Conservation (phyloP, 2,329 filamentous ascomycete species). For the Tolypocladium inflatum region DNA sequence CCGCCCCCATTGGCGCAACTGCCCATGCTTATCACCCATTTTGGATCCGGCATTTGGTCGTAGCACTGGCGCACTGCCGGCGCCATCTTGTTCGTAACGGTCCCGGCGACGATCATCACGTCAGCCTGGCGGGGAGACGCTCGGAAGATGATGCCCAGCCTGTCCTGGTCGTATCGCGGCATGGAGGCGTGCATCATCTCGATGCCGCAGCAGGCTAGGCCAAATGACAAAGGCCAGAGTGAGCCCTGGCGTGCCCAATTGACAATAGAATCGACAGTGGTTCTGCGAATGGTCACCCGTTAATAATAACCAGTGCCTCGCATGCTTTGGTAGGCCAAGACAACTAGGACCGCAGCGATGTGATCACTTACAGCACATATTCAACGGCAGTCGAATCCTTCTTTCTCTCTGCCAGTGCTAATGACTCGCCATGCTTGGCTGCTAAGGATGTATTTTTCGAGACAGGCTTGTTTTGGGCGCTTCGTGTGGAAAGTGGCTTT, state of each 20-base stretch:
- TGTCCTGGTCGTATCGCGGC: conserved; percentile 80
- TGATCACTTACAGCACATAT: neutral
- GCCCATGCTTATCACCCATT: conserved; percentile 78
- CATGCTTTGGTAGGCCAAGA: no score
- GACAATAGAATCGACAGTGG: conserved; percentile 66
- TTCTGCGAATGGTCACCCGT: conserved; percentile 33
- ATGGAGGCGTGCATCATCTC: conserved; percentile 91
- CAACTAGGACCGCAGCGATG: neutral
- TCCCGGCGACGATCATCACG: conserved; percentile 89
- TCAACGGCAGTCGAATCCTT: neutral
- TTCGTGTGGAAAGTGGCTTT: neutral
- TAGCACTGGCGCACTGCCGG: conserved; percentile 83
- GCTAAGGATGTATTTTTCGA: neutral
- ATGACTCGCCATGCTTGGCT: neutral
- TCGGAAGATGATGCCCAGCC: conserved; percentile 81
- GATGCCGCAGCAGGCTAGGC: conserved; percentile 77
- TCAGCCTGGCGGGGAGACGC: conserved; percentile 81
- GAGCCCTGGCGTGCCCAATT: conserved; percentile 82
- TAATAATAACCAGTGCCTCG: neutral
- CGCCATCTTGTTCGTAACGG: conserved; percentile 92
- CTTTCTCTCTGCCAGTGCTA: neutral
- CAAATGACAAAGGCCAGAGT: conserved; percentile 82
- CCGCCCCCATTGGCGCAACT: conserved; percentile 77
- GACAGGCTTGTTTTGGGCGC: no score
- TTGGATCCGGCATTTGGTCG: conserved; percentile 89